Base-by-base conservation (phyloP, 345 rosid genomes). In the Capsella bursapastoris region DNA sequence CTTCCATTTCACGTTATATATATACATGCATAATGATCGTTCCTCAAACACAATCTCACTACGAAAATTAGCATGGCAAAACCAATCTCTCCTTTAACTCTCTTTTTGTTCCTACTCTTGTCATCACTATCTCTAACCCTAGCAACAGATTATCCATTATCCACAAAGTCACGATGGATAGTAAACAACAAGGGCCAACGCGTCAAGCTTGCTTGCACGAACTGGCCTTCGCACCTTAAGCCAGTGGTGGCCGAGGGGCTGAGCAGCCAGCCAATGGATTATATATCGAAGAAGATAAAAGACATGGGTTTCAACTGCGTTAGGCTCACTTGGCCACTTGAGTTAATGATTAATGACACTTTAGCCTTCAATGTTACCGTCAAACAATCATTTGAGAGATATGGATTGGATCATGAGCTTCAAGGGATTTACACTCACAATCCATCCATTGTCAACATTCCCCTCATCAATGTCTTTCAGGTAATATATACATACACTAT, bases 241-340 rank as follows among this genome's bases (percentile, higher is more conserved):
- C 57, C 85, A 8, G 76, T 87, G 60, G 86, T 91, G 41, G 95
- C 97, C 3, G 95, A 91, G 78, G 97, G 95, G 11, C 83, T 91
- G 2, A 80, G 84, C 86, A 89, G 83, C 81, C 90, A 78, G 73
- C 85, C 92, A 8, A 51, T 89, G 80, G 84, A 83, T 68, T 50
- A 38, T 35, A 76, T 87, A 43, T 76, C 87, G 3, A 66, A 70
- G 49, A 62, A 25, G 57, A 78, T 91, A 14, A 67, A 18, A 41
- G 66, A 79, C 14, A 71, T 80, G 80, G 90, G 90, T 0, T 91
- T 89, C 72, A 91, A 86, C 70, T 91, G 97, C 27, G 95, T 89
- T 38, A 72, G 96, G 65, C 72, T 88, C 71, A 88, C 90, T 27
- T 90, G 96, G 96, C 89, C 96, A 37, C 85, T 82, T 8, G 86